A percentile compares a stretch with the other conserved stretches of the same genome.
Evolutionary conservation across 129 eudicot species (phyloP).

Genomic region (Deinandra increscens): DNA sequence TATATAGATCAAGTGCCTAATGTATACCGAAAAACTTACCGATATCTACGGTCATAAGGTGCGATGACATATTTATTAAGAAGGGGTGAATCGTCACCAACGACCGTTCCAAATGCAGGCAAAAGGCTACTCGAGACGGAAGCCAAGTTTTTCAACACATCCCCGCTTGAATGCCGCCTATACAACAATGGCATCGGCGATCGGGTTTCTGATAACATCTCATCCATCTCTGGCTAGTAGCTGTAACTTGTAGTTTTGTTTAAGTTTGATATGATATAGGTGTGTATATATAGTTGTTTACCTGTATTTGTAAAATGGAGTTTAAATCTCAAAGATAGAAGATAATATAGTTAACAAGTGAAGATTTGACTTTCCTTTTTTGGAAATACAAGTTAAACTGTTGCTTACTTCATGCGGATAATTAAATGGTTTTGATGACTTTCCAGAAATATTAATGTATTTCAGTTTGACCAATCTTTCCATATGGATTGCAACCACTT

Average conservation of each 20-base stretch:
- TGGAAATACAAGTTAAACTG: constrained; percentile 29
- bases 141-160: constrained; percentile 51
- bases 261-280: not conserved
- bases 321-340: constrained; percentile 6
- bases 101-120: constrained; percentile 76
- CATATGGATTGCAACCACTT: too few relatives aligned
- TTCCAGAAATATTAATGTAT: constrained; percentile 3
- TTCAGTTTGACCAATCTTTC: too few relatives aligned
- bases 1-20: too few relatives aligned
- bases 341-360: constrained; percentile 30
- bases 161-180: constrained; percentile 48
- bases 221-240: constrained; percentile 14
- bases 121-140: constrained; percentile 69
- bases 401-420: constrained; percentile 29
- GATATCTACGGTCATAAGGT: constrained; percentile 71
- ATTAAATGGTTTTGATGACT: constrained; percentile 10
- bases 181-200: constrained; percentile 47
- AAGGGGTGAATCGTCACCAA: constrained; percentile 43
- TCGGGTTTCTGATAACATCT: constrained; percentile 29
- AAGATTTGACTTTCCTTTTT: constrained; percentile 35
- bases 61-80: constrained; percentile 54
- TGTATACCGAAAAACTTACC: constrained; percentile 34
- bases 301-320: not conserved
- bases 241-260: constrained; percentile 12
- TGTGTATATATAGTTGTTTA: constrained; percentile 14